Evolutionary conservation across 805 yeast genomes (phyloP).

Genomic region (Hanseniaspora pseudoguilliermondii): DNA sequence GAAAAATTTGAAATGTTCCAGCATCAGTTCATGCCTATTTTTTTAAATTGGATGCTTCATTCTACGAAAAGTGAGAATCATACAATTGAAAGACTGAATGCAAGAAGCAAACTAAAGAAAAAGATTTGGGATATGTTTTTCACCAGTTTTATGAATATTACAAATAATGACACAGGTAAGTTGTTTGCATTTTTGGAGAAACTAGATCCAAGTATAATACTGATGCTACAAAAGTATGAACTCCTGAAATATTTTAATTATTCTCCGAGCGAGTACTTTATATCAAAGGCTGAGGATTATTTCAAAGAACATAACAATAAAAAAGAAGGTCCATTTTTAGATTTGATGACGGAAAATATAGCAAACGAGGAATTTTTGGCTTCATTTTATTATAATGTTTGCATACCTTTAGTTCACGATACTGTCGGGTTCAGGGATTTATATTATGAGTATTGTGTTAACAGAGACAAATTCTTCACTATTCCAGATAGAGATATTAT

Average conservation of each 20-base stretch:
- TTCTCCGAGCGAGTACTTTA: background rate
- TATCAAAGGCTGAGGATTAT: background rate
- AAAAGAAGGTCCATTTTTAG: background rate
- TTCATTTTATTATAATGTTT: background rate
- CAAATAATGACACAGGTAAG: background rate
- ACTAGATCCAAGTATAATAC: background rate
- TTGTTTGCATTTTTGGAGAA: slow-evolving; percentile 7
- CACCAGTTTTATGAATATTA: background rate
- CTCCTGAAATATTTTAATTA: background rate
- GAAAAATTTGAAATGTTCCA: background rate
- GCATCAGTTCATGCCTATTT: background rate
- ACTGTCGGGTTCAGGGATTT: slow-evolving; percentile 4
- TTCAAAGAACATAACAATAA: background rate
- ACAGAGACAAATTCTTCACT: slow-evolving; percentile 6
- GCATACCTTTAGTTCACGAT: background rate
- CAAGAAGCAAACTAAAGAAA: background rate
- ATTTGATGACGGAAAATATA: background rate
- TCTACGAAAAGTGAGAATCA: background rate
- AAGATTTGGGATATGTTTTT: slow-evolving; percentile 6
- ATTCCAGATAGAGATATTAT: background rate
- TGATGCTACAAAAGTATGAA: background rate
- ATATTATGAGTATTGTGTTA: slow-evolving; percentile 9
- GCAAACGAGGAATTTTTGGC: slow-evolving; percentile 9
- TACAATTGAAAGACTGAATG: background rate
- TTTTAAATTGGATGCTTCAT: background rate